Percentiles rank a stretch among this genome's conserved stretches.
These are phyloP conservation scores for Candolleomyces eurysporus DNA, from an alignment of 768 basidiomycete species.

Conservation along the genomic window DNA sequence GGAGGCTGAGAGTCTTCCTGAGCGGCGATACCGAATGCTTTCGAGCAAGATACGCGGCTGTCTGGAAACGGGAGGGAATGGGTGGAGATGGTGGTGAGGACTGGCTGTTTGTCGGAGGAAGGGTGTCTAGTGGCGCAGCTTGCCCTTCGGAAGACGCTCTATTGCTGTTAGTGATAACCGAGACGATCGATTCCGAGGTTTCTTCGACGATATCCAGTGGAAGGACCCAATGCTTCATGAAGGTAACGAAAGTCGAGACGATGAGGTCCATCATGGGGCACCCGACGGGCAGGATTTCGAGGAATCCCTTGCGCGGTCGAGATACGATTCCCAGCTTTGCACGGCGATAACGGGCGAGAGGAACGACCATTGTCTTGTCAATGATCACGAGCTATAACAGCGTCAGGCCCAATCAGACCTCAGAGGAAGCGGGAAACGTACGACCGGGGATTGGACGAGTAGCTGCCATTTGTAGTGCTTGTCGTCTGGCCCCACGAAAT, in stretches of 20 bases:
- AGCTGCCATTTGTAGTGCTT: constrained; percentile 38
- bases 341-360: constrained; percentile 32
- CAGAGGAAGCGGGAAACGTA: constrained; percentile 15
- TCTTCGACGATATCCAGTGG: neutral
- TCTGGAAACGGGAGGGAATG: too few species aligned
- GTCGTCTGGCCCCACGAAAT: constrained; percentile 33
- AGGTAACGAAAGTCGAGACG: constrained; percentile 30
- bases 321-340: constrained; percentile 36
- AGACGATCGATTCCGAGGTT: neutral
- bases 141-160: neutral
- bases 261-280: constrained; percentile 28
- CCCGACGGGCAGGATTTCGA: constrained; percentile 34
- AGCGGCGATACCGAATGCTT: too few species aligned
- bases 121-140: neutral
- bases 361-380: constrained; percentile 19
- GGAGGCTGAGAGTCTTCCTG: too few species aligned
- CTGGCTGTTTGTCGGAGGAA: too few species aligned
- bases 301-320: constrained; percentile 30
- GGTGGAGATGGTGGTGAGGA: too few species aligned
- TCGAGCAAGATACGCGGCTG: too few species aligned
- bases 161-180: neutral
- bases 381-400: constrained; percentile 28
- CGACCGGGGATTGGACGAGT: constrained; percentile 34
- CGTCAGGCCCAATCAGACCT: neutral
- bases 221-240: constrained; percentile 23